These are phyloP conservation scores for Carpinus viminea DNA, from an alignment of 306 rosid genomes.

Conservation along the genomic window DNA sequence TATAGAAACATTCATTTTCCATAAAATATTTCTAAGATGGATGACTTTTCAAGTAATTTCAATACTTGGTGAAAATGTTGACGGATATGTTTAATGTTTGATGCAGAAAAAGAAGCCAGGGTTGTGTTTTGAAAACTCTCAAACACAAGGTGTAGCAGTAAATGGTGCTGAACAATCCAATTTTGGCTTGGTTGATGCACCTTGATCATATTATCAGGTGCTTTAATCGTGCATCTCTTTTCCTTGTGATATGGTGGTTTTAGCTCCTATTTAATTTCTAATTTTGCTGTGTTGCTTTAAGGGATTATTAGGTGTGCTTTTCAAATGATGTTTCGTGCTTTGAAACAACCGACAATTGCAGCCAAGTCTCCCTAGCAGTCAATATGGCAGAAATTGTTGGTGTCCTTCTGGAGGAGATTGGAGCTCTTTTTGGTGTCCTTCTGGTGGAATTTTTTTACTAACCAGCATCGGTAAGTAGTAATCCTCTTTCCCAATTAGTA, in stretches of 20 bases:
- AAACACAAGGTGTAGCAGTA: slow-evolving; percentile 42
- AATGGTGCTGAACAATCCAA: slow-evolving; percentile 51
- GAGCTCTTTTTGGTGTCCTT: too few species aligned
- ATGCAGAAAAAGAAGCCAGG: slow-evolving; percentile 56
- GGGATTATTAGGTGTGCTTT: too few species aligned
- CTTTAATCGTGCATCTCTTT: slow-evolving; percentile 24
- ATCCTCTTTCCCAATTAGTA: background rate
- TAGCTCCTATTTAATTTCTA: too few species aligned
- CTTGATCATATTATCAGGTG: slow-evolving; percentile 65
- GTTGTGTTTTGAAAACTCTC: slow-evolving; percentile 50
- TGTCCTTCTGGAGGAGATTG: slow-evolving; percentile 61
- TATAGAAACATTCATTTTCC: background rate
- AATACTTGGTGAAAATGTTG: background rate
- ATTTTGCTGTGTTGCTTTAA: too few species aligned
- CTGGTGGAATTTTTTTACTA: too few species aligned
- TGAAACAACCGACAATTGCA: too few species aligned
- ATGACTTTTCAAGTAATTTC: background rate
- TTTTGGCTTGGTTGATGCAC: slow-evolving; percentile 31
- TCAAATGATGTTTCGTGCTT: too few species aligned
- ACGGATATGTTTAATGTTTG: background rate
- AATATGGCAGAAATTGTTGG: slow-evolving; percentile 11
- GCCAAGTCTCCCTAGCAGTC: slow-evolving; percentile 37
- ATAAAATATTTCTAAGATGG: background rate
- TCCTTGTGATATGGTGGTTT: background rate
- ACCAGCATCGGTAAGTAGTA: slow-evolving; percentile 58